These are phyloP conservation scores for Sphenostylis stenocarpa DNA, from an alignment of 306 rosid species.

Conservation along the genomic window DNA sequence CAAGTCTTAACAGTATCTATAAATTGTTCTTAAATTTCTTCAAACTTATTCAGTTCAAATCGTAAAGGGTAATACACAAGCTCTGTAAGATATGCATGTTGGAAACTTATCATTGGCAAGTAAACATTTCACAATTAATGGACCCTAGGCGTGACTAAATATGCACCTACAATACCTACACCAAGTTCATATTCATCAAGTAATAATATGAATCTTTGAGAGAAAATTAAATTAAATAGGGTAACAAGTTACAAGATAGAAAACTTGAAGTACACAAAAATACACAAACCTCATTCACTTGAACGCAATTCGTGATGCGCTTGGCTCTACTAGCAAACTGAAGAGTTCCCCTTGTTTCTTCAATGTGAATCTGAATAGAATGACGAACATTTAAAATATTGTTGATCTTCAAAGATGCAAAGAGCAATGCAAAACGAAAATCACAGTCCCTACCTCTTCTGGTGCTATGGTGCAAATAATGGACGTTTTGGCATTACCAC, in stretches of 20 bases:
- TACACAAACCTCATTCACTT: conserved; percentile 82
- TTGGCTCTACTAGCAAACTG: conserved; percentile 99
- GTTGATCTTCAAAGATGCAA: background rate
- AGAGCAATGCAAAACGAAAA: background rate
- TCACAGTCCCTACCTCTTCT: conserved; percentile 68
- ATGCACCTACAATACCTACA: background rate
- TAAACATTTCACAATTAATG: background rate
- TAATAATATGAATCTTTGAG: background rate
- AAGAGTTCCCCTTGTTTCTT: conserved; percentile 97
- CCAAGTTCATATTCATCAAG: background rate
- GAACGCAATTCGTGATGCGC: conserved; percentile 91
- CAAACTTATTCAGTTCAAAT: background rate
- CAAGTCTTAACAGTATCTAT: background rate
- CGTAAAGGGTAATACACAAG: background rate
- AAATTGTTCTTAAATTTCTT: background rate
- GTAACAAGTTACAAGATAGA: background rate
- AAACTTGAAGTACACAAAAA: conserved; percentile 18
- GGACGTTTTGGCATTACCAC: conserved; percentile 98
- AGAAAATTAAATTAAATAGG: background rate
- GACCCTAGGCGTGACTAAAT: background rate
- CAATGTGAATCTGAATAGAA: conserved; percentile 66
- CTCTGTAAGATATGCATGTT: background rate
- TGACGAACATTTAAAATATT: conserved; percentile 11
- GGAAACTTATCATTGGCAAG: background rate
- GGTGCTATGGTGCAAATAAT: conserved; percentile 94